These are phyloP conservation scores for Perkinsus marinus DNA, from an alignment of 169 alveolate genomes.

Conservation along the genomic window DNA sequence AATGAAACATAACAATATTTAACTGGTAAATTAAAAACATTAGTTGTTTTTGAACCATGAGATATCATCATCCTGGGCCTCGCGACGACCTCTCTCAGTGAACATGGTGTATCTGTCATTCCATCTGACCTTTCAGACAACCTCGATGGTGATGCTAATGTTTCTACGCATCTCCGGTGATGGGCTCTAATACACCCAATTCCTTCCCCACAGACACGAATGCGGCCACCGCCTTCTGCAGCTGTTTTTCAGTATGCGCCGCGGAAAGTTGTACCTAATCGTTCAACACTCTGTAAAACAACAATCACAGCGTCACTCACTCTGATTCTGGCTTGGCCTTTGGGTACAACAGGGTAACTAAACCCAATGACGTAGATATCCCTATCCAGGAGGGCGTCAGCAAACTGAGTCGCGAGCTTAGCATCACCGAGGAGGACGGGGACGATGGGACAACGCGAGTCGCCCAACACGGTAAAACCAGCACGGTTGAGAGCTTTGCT, in stretches of 20 bases:
- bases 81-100: too few relatives aligned
- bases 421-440: conserved; percentile 45
- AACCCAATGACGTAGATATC: conserved; percentile 36
- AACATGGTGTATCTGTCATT: too few relatives aligned
- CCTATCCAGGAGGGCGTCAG: conserved; percentile 20
- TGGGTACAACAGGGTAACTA: conserved; percentile 43
- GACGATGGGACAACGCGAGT: conserved; percentile 34
- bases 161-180: too few relatives aligned
- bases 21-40: too few relatives aligned
- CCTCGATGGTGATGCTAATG: too few relatives aligned
- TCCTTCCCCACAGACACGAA: conserved; percentile 25
- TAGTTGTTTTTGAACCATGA: too few relatives aligned
- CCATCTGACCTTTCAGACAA: too few relatives aligned
- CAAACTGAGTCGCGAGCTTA: conserved; percentile 17
- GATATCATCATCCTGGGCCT: too few relatives aligned
- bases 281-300: too few relatives aligned
- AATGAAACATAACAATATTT: too few relatives aligned
- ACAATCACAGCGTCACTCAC: too few relatives aligned
- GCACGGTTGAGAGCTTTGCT: conserved; percentile 16
- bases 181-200: not conserved
- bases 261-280: conserved; percentile 16
- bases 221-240: conserved; percentile 32
- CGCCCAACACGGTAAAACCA: conserved; percentile 33
- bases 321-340: conserved; percentile 40
- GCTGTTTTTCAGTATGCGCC: conserved; percentile 32